Evolutionary conservation across 257 asterid species (phyloP).

Genomic region (Solanum pennellii): DNA sequence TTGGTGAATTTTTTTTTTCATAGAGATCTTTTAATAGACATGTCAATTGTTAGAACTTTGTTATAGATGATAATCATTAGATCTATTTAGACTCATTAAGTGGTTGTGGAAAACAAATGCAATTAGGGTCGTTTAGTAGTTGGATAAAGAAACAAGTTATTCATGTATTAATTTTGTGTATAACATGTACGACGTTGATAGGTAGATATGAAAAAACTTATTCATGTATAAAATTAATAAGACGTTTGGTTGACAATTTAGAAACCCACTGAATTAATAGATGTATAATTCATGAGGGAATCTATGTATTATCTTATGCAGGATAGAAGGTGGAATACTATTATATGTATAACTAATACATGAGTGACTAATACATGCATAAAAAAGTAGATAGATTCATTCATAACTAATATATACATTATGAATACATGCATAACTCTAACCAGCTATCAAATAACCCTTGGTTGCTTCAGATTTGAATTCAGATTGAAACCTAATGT

Average conservation of each 20-base stretch:
- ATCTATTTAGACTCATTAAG: not conserved
- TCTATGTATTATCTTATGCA: not conserved
- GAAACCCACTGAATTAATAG: not conserved
- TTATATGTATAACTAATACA: not conserved
- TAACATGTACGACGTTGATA: not conserved
- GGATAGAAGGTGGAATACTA: not conserved
- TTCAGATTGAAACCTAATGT: not conserved
- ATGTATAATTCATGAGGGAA: not conserved
- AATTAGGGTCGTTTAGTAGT: not conserved
- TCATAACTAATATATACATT: too few relatives aligned
- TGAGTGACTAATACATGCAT: not conserved
- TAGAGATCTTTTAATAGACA: not conserved
- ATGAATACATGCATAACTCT: not conserved
- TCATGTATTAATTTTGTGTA: not conserved
- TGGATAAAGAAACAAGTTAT: not conserved
- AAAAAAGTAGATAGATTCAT: too few relatives aligned
- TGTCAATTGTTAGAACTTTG: not conserved
- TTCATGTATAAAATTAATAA: not conserved
- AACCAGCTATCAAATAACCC: not conserved
- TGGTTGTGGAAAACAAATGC: not conserved
- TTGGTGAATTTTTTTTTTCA: not conserved
- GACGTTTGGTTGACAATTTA: not conserved
- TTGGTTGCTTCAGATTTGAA: not conserved
- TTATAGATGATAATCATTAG: not conserved
- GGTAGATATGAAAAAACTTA: not conserved